Evolutionary conservation across 2,329 filamentous ascomycete species (phyloP).

Genomic region (Neophaeococcomyces aloes): DNA sequence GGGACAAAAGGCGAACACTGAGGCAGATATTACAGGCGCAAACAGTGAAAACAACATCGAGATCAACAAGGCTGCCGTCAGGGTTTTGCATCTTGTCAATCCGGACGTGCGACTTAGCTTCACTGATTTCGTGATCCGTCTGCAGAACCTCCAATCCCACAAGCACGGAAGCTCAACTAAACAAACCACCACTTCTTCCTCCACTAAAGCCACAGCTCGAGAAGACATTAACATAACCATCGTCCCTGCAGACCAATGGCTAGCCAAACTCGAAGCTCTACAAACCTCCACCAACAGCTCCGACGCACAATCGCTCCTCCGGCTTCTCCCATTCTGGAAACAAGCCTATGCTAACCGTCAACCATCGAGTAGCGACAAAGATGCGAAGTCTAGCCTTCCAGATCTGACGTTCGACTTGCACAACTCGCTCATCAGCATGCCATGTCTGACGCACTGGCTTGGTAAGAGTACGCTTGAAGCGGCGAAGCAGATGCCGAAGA

Average conservation of each 20-base stretch:
- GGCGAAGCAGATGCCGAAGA: background rate
- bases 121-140: conserved; percentile 37
- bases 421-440: conserved; percentile 5
- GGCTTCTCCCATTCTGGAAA: conserved; percentile 43
- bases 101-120: conserved; percentile 34
- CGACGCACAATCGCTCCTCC: conserved; percentile 30
- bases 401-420: conserved; percentile 25
- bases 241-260: conserved; percentile 34
- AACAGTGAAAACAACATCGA: background rate
- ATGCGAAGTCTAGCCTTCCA: conserved; percentile 24
- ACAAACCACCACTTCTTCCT: background rate
- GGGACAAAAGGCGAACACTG: background rate
- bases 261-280: conserved; percentile 30
- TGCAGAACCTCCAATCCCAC: conserved; percentile 22
- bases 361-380: conserved; percentile 1
- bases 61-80: conserved; percentile 2
- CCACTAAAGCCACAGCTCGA: no score
- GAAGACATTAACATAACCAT: no score
- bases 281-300: conserved; percentile 12
- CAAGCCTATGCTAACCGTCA: conserved; percentile 27
- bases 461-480: conserved; percentile 1
- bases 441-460: conserved; percentile 1
- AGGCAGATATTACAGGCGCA: conserved; percentile 22
- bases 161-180: background rate
- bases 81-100: conserved; percentile 43